phyloP scores from a whole-genome alignment of 116 monocot species.

The Trichopus zeylanicus region DNA sequence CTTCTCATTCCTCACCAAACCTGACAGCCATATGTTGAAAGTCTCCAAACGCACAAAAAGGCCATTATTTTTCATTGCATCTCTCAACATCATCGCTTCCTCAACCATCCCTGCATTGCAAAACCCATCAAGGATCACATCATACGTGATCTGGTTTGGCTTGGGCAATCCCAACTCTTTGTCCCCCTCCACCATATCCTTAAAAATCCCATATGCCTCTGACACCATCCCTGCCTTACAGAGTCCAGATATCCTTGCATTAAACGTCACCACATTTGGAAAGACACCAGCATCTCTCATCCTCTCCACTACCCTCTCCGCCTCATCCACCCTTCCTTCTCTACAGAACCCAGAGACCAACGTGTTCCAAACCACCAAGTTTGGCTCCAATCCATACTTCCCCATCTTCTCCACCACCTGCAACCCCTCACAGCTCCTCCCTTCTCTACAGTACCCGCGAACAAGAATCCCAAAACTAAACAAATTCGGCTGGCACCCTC shows the following conservation, averaged over 20 bases:
- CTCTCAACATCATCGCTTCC: slow-evolving; percentile 50
- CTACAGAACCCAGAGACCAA: slow-evolving; percentile 67
- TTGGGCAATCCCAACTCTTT: slow-evolving; percentile 42
- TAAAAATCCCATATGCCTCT: slow-evolving; percentile 65
- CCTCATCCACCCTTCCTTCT: slow-evolving; percentile 49
- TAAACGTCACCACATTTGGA: slow-evolving; percentile 92
- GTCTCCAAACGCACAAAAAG: slow-evolving; percentile 42
- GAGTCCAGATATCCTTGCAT: slow-evolving; percentile 75
- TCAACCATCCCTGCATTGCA: slow-evolving; percentile 51
- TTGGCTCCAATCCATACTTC: slow-evolving; percentile 23
- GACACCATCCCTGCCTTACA: slow-evolving; percentile 59
- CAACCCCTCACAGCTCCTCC: slow-evolving; percentile 26
- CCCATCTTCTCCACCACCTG: slow-evolving; percentile 61
- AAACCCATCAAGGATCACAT: slow-evolving; percentile 70
- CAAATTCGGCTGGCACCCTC: slow-evolving; percentile 49
- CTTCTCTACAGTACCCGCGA: slow-evolving; percentile 56
- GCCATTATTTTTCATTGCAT: slow-evolving; percentile 55
- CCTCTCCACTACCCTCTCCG: slow-evolving; percentile 65
- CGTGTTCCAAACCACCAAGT: slow-evolving; percentile 70
- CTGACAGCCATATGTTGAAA: slow-evolving; percentile 78
- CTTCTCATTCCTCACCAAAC: slow-evolving; percentile 51
- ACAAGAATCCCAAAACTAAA: slow-evolving; percentile 77
- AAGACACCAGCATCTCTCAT: slow-evolving; percentile 51
- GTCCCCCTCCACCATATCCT: slow-evolving; percentile 60
- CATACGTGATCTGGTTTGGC: slow-evolving; percentile 62